These are phyloP conservation scores for Penicillium longicatenatum DNA, from an alignment of 495 filamentous ascomycete species.

Conservation along the genomic window DNA sequence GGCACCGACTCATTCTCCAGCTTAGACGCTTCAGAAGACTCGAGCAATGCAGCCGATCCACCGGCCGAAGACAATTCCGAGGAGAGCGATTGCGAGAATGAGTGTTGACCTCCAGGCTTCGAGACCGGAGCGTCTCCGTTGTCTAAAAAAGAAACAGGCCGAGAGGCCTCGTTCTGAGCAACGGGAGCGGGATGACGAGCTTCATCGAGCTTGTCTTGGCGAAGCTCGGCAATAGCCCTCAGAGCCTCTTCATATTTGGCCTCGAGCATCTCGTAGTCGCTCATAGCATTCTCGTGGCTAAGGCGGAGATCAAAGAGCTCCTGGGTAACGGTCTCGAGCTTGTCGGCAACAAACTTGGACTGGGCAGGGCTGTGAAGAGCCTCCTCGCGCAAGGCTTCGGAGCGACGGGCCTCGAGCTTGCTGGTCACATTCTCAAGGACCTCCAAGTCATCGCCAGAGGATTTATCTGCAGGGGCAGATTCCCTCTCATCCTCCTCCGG, in stretches of 20 bases:
- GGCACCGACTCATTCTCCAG: slow-evolving; percentile 22
- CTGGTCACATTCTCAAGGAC: slow-evolving; percentile 35
- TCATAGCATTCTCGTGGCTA: slow-evolving; percentile 83
- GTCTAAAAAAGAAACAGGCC: slow-evolving; percentile 92
- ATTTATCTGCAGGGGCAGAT: slow-evolving; percentile 15
- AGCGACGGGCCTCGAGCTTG: slow-evolving; percentile 28
- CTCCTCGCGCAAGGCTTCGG: slow-evolving; percentile 22
- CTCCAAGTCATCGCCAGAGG: slow-evolving; percentile 31
- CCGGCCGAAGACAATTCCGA: slow-evolving; percentile 94
- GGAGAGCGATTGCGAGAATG: slow-evolving; percentile 92
- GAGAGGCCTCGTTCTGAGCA: slow-evolving; percentile 55
- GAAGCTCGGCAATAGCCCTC: slow-evolving; percentile 72
- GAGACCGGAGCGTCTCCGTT: slow-evolving; percentile 68
- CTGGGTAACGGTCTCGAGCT: slow-evolving; percentile 87
- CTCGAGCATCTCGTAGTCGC: slow-evolving; percentile 79
- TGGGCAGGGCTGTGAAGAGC: slow-evolving; percentile 72
- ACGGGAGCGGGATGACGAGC: slow-evolving; percentile 61
- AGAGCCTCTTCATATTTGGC: slow-evolving; percentile 91
- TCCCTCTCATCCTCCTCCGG: slow-evolving; percentile 49
- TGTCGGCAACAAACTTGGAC: slow-evolving; percentile 83
- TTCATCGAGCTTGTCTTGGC: slow-evolving; percentile 83
- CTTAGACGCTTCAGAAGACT: slow-evolving; percentile 56
- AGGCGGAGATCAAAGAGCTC: slow-evolving; percentile 89
- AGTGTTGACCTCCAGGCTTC: slow-evolving; percentile 76
- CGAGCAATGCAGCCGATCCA: slow-evolving; percentile 71